A percentile compares a stretch with the other conserved stretches of the same genome.
Conservation (phyloP, 2,329 filamentous ascomycete genomes). For the Phialemoniopsis sp. region DNA sequence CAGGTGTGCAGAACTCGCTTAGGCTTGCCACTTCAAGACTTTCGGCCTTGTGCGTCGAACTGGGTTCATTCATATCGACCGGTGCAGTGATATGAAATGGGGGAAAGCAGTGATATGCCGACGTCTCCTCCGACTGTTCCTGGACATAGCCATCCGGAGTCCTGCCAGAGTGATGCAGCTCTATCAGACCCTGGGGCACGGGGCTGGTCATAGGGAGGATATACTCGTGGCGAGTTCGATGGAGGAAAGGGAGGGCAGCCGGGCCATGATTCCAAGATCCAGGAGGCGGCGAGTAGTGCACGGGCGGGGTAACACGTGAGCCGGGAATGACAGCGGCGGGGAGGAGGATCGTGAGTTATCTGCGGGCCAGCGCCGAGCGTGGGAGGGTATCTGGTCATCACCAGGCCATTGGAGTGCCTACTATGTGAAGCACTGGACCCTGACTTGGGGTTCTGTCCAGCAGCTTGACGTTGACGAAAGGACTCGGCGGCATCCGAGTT, state of each 20-base stretch:
- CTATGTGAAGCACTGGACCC: conserved; percentile 21
- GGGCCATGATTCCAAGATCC: not conserved
- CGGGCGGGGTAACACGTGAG: not conserved
- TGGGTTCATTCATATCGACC: too few relatives aligned
- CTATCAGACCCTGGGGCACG: not conserved
- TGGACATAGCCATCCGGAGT: too few relatives aligned
- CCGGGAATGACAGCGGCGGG: conserved; percentile 5
- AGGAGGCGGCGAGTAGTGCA: conserved; percentile 5
- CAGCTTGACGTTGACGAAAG: conserved; percentile 14
- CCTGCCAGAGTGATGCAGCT: too few relatives aligned
- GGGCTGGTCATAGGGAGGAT: not conserved
- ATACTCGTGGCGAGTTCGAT: not conserved
- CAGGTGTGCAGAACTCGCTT: too few relatives aligned
- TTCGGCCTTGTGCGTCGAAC: too few relatives aligned
- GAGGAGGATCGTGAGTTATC: conserved; percentile 15
- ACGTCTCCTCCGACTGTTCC: too few relatives aligned
- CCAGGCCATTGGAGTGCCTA: conserved; percentile 28
- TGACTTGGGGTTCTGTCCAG: conserved; percentile 3
- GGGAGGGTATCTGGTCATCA: conserved; percentile 30
- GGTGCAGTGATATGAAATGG: too few relatives aligned
- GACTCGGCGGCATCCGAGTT: too few relatives aligned
- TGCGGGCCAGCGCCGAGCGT: conserved; percentile 27
- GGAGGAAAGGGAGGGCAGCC: not conserved
- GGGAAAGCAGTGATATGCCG: too few relatives aligned
- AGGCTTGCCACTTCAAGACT: too few relatives aligned